Evolutionary conservation across 306 rosid genomes (phyloP).

Genomic region (Lathyrus sativus): DNA sequence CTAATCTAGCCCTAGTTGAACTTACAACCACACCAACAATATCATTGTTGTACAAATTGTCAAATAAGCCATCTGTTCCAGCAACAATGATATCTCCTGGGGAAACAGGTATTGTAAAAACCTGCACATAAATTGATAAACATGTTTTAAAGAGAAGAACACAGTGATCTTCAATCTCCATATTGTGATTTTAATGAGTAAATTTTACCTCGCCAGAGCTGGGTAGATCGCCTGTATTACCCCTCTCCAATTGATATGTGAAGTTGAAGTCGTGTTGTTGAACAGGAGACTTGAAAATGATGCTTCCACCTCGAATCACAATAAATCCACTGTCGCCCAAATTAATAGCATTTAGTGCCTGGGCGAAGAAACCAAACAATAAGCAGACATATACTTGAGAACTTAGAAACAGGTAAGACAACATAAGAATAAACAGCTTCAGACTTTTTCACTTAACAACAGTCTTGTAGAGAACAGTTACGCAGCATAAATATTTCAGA

Average conservation of each 20-base stretch:
- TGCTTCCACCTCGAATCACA: conserved; percentile 82
- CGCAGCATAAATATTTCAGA: not conserved
- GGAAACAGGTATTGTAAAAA: conserved; percentile 58
- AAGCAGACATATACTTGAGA: conserved; percentile 11
- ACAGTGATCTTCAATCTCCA: not conserved
- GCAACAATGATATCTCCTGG: conserved; percentile 77
- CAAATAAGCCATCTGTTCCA: conserved; percentile 92
- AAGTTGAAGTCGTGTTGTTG: conserved; percentile 90
- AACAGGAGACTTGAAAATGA: conserved; percentile 76
- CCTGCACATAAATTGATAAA: conserved; percentile 44
- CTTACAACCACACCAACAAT: conserved; percentile 62
- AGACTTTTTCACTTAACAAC: not conserved
- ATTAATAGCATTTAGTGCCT: conserved; percentile 89
- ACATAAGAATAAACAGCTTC: not conserved
- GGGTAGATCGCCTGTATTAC: conserved; percentile 78
- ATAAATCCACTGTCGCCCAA: conserved; percentile 94
- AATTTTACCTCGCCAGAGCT: conserved; percentile 83
- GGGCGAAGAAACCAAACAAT: conserved; percentile 39
- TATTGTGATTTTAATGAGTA: not conserved
- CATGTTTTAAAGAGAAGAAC: not conserved
- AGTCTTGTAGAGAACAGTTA: not conserved
- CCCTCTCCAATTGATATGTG: conserved; percentile 85
- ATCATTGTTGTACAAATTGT: conserved; percentile 76
- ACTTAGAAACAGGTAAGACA: not conserved
- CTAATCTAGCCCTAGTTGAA: conserved; percentile 63